A percentile compares a stretch with the other conserved stretches of the same genome.
Conservation (phyloP, 108 stramenopile species). For the Phaeodactylum tricornutum region DNA sequence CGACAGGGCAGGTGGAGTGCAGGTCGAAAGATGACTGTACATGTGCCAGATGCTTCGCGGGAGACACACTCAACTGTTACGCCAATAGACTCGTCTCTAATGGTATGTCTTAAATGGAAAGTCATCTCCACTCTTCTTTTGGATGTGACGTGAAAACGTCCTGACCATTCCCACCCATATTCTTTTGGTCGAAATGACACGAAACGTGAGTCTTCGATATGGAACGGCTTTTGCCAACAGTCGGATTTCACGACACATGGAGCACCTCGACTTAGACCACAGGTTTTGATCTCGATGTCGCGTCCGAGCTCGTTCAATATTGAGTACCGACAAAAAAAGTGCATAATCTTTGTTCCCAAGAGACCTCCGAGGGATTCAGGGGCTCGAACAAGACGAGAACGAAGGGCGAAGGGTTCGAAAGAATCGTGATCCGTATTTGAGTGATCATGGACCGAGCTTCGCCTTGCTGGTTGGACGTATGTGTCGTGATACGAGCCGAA, state of each 20-base stretch:
- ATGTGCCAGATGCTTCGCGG: too few relatives aligned
- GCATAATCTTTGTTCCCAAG: slow-evolving; percentile 37
- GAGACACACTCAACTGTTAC: too few relatives aligned
- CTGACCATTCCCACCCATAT: slow-evolving; percentile 54
- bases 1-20: slow-evolving; percentile 54
- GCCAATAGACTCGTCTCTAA: slow-evolving; percentile 42
- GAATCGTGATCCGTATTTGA: slow-evolving; percentile 10
- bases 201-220: slow-evolving; percentile 47
- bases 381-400: slow-evolving; percentile 28
- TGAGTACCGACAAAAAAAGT: slow-evolving; percentile 41
- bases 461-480: slow-evolving; percentile 24
- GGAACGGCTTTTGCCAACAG: slow-evolving; percentile 30
- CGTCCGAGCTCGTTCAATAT: slow-evolving; percentile 41
- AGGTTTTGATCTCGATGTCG: slow-evolving; percentile 49
- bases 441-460: background rate
- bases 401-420: slow-evolving; percentile 32
- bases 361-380: slow-evolving; percentile 39
- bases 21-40: too few relatives aligned
- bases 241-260: slow-evolving; percentile 20
- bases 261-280: slow-evolving; percentile 8
- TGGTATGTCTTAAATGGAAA: slow-evolving; percentile 37
- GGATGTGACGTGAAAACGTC: slow-evolving; percentile 25
- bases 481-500: slow-evolving; percentile 16
- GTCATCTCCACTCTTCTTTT: slow-evolving; percentile 47
- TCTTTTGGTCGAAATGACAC: slow-evolving; percentile 53